phyloP scores from a whole-genome alignment of 2,329 filamentous ascomycete species.

The Leptographium radiaticola region DNA sequence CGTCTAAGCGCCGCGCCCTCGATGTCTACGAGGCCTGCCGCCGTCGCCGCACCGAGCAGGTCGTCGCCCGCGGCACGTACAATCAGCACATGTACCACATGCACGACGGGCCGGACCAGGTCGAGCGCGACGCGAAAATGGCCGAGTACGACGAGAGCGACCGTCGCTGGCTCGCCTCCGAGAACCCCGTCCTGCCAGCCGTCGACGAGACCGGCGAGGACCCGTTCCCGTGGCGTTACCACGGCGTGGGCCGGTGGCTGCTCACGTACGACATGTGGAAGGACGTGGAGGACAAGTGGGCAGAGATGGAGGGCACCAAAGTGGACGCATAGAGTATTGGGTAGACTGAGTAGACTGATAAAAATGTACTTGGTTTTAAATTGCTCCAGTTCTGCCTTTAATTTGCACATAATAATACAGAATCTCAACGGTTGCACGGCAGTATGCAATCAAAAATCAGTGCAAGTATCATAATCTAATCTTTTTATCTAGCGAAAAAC shows the following conservation, averaged over 20 bases:
- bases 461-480: no score
- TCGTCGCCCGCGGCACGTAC: slow-evolving; percentile 9
- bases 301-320: background rate
- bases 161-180: slow-evolving; percentile 1
- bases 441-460: no score
- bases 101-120: slow-evolving; percentile 9
- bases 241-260: slow-evolving; percentile 10
- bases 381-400: background rate
- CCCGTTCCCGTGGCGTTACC: slow-evolving; percentile 10
- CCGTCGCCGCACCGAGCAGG: slow-evolving; percentile 4
- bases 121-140: slow-evolving; percentile 5
- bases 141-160: slow-evolving; percentile 2
- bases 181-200: background rate
- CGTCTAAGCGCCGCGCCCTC: slow-evolving; percentile 4
- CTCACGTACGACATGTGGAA: slow-evolving; percentile 11
- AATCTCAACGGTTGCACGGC: no score
- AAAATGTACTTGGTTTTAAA: no score
- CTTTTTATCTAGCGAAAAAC: no score
- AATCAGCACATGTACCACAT: slow-evolving; percentile 12
- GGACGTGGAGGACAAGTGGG: slow-evolving; percentile 6
- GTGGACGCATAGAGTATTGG: slow-evolving; percentile 1
- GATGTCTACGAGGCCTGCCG: slow-evolving; percentile 10
- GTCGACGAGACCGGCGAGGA: slow-evolving; percentile 8
- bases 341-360: background rate
- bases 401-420: background rate